Evolutionary conservation across 345 rosid species (phyloP).

Genomic region (Erucastrum elatum): DNA sequence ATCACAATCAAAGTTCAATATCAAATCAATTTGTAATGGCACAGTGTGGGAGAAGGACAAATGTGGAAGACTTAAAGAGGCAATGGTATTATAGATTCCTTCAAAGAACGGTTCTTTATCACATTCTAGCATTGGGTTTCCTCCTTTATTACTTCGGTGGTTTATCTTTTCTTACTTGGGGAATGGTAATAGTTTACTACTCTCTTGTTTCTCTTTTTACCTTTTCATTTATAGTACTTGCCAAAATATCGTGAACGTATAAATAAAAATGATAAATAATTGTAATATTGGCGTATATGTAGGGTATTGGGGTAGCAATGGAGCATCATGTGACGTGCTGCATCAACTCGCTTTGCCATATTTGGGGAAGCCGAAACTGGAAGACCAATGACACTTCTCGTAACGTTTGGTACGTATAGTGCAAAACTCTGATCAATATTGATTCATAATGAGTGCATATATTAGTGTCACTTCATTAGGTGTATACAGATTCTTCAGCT

Average conservation of each 20-base stretch:
- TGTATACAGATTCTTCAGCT: background rate
- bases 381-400: constrained; percentile 42
- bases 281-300: background rate
- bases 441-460: background rate
- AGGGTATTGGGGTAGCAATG: constrained; percentile 42
- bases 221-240: background rate
- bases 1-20: background rate
- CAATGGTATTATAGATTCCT: constrained; percentile 40
- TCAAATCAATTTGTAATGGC: background rate
- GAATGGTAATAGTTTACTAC: constrained; percentile 32
- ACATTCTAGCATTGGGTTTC: constrained; percentile 30
- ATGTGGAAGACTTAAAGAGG: constrained; percentile 40
- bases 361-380: constrained; percentile 42
- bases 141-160: constrained; percentile 40
- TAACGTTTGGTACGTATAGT: constrained; percentile 35
- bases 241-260: background rate
- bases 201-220: background rate
- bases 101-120: constrained; percentile 37
- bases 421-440: background rate
- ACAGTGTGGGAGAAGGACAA: constrained; percentile 40
- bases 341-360: constrained; percentile 39
- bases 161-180: constrained; percentile 40
- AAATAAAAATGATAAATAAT: background rate
- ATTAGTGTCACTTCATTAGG: background rate
- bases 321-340: constrained; percentile 39